Evolutionary conservation across 164 flowering plant genomes (phyloP).

Genomic region (Sextonia rubra): DNA sequence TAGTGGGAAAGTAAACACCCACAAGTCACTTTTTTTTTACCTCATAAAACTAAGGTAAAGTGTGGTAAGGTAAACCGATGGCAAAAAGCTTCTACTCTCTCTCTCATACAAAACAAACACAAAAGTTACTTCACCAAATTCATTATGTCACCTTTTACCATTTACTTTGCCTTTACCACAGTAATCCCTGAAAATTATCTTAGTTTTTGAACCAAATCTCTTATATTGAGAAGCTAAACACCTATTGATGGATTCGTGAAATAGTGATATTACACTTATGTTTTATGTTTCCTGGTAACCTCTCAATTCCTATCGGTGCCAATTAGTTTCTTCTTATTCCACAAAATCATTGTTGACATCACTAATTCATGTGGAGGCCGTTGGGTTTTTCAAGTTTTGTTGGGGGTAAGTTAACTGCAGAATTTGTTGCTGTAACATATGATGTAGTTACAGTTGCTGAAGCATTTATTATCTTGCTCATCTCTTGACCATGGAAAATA

Average conservation of each 20-base stretch:
- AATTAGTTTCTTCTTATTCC: background rate
- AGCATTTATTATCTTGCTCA: background rate
- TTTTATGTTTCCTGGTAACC: background rate
- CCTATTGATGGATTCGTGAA: background rate
- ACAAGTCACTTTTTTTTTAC: too few relatives aligned
- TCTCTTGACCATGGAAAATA: background rate
- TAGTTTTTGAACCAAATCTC: too few relatives aligned
- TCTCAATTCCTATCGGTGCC: background rate
- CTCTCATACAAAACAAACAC: too few relatives aligned
- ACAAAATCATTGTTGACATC: background rate
- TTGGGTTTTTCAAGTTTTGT: background rate
- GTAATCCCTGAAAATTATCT: too few relatives aligned
- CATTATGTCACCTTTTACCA: too few relatives aligned
- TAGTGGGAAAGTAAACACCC: too few relatives aligned
- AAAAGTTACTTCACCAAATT: too few relatives aligned
- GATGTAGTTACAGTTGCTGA: background rate
- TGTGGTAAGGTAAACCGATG: too few relatives aligned
- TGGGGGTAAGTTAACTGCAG: background rate
- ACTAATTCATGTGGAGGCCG: background rate
- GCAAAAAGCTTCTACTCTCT: too few relatives aligned
- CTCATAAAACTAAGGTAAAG: too few relatives aligned
- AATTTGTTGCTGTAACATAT: background rate
- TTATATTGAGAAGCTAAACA: too few relatives aligned
- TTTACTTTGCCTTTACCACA: too few relatives aligned
- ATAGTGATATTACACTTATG: background rate